phyloP scores from a whole-genome alignment of 177 flowering plant species.

The Vitis hybrid region DNA sequence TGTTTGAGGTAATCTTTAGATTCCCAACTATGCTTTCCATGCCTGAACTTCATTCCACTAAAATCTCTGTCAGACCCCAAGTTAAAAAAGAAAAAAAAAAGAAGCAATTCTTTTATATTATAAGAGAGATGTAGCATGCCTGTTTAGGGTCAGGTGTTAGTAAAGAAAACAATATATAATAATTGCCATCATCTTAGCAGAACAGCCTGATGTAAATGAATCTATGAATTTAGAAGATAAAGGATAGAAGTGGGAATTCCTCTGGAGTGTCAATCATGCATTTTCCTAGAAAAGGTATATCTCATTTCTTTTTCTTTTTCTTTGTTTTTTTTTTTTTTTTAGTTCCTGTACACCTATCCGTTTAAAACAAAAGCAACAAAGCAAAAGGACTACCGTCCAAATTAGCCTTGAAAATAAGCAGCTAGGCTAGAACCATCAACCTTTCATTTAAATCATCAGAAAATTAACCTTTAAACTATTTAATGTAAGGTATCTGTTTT shows the following conservation, averaged over 20 bases:
- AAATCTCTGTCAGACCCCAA: constrained; percentile 39
- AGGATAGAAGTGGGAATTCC: constrained; percentile 24
- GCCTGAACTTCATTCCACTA: constrained; percentile 33
- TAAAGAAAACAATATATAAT: constrained; percentile 36
- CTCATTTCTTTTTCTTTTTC: neutral
- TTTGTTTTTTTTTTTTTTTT: no score
- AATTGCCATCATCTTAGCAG: constrained; percentile 12
- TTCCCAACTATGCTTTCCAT: constrained; percentile 27
- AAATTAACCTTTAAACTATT: no score
- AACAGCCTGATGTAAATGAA: neutral
- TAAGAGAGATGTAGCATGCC: constrained; percentile 54
- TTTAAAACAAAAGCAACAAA: neutral
- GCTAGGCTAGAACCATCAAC: no score
- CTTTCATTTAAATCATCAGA: no score
- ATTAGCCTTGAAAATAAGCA: neutral
- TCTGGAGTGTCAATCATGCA: constrained; percentile 12
- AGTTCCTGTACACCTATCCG: neutral
- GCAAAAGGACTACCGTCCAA: neutral
- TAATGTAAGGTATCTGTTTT: neutral
- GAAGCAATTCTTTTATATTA: constrained; percentile 27
- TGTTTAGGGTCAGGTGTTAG: constrained; percentile 42
- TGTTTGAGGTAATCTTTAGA: constrained; percentile 20
- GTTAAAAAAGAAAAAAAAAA: constrained; percentile 7
- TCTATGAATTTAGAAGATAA: constrained; percentile 22
- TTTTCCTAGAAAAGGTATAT: constrained; percentile 20